Evolutionary conservation across 345 rosid species (phyloP), one percentile per base, ranked within the genome.

Genomic region (Aquilaria sinensis): DNA sequence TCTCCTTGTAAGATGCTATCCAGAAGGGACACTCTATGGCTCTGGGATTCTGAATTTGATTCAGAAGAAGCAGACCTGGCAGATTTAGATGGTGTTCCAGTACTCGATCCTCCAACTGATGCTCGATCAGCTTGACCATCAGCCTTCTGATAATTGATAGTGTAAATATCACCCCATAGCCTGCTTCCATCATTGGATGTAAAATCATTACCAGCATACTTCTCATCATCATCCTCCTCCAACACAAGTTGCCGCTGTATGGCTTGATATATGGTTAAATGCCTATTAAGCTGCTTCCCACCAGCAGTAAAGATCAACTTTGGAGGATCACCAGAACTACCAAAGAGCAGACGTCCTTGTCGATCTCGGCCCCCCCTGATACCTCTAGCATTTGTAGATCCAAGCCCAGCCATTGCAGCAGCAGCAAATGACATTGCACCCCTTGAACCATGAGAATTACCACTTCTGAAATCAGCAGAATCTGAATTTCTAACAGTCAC

Each of bases 381-480:
- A 75, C 97, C 99, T 81, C 96, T 85, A 67, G 92, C 92, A 73
- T 87, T 86, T 60, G 88, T 81, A 76, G 94, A 81, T 67, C 96
- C 94, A 72, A 91, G 87, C 61, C 99, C 99, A 73, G 97, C 96
- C 98, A 91, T 91, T 7, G 99, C 92, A 43, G 96, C 98, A 58
- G 99, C 97, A 53, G 97, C 99, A 77, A 91, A 95, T 47, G 96
- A 91, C 86, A 89, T 85, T 16, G 96, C 92, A 70, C 97, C 99
- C 76, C 96, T 87, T 52, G 98, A 79, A 61, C 96, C 88, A 69
- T 81, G 89, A 63, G 94, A 65, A 74, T 67, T 79, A 34, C 87
- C 85, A 78, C 82, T 70, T 65, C 92, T 82, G 57, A 85, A 78
- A 68, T 81, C 97, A 75, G 84, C 68, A 73, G 89, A 84, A 74